Base-by-base conservation (phyloP, 345 rosid species). In the Heritiera littoralis region DNA sequence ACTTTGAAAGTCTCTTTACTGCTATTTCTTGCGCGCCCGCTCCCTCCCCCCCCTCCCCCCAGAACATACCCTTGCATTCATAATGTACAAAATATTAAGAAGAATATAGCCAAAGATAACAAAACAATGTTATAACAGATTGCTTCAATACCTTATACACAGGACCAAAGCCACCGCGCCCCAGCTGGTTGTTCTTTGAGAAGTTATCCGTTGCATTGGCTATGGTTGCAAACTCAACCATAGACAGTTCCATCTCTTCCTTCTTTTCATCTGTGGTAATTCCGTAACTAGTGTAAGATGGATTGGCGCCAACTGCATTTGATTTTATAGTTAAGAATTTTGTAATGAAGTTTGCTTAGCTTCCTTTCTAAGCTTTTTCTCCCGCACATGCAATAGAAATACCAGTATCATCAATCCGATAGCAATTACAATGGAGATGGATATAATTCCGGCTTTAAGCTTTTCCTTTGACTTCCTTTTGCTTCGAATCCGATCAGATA, bases 81-180 rank as follows among this genome's bases (percentile, higher is more conserved):
- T 23, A 58, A 17, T 55, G 23, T 49, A 7, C 10, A 32, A 54
- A 48, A 12, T 30, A 7, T 8, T 51, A 30, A 48, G 12, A 48
- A 15, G 11, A 40, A 20, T 7, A 4, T 55, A 55, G 9, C 2
- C 14, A 23, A 60, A 3, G 65, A 60, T 9, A 20, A 28, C 5
- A 28, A 60, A 20, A 9, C 9, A 58, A 58, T 12, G 9, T 58
- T 58, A 58, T 5, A 13, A 4, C 13, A 11, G 17, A 18, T 15
- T 3, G 8, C 11, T 18, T 8, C 2, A 5, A 55, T 55, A 81
- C 84, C 46, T 81, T 77, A 40, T 77, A 76, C 0, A 89, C 88
- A 0, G 85, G 86, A 11, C 91, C 91, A 73, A 79, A 85, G 13
- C 88, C 88, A 9, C 91, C 91, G 54, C 87, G 81, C 32, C 85